These are phyloP conservation scores for Patellifolia procumbens DNA, from an alignment of 179 eudicot genomes.

Conservation along the genomic window DNA sequence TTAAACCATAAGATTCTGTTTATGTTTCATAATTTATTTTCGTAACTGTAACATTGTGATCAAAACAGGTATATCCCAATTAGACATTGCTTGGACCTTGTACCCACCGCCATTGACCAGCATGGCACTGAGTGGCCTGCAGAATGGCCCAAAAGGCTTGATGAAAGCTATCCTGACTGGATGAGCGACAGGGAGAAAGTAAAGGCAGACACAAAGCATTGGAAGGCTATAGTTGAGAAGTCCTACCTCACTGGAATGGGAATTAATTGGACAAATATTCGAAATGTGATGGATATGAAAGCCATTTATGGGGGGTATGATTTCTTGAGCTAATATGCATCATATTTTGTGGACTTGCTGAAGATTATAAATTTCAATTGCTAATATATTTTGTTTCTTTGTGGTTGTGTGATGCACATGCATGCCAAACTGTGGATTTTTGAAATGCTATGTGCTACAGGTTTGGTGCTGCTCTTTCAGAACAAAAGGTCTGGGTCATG, in stretches of 20 bases:
- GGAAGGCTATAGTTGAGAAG: constrained; percentile 81
- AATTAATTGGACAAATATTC: constrained; percentile 80
- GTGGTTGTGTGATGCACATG: background rate
- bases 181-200: constrained; percentile 73
- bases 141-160: constrained; percentile 98
- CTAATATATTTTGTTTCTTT: background rate
- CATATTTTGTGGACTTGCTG: too few species aligned
- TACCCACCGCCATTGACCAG: constrained; percentile 85
- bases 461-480: constrained; percentile 88
- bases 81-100: constrained; percentile 63
- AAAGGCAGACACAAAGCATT: constrained; percentile 74
- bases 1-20: background rate
- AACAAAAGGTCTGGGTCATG: constrained; percentile 91
- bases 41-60: constrained; percentile 18
- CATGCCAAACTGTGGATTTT: constrained; percentile 3
- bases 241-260: constrained; percentile 87
- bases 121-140: constrained; percentile 97
- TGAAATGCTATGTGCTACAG: constrained; percentile 41
- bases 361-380: too few species aligned
- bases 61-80: constrained; percentile 69
- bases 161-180: constrained; percentile 94
- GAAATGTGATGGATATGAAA: constrained; percentile 98
- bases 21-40: background rate
- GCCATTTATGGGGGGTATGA: constrained; percentile 89
- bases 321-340: constrained; percentile 2